Conservation (phyloP, 371 early-diverging fungal genomes). For the Mortierella sp. region DNA sequence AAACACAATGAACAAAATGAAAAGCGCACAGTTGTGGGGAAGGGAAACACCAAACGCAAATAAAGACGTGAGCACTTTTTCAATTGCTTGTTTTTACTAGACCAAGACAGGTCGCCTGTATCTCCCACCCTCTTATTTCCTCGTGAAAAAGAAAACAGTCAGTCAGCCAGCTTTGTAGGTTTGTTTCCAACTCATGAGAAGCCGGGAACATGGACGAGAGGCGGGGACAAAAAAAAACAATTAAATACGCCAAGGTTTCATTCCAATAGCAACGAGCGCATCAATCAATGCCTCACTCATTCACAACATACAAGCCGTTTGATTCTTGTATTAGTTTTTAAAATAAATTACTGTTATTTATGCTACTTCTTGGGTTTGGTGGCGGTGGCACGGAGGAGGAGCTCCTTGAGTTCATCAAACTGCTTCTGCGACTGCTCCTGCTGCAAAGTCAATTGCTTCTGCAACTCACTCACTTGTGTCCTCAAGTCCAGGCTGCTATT, state of each 20-base stretch:
- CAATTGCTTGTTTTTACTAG: not conserved
- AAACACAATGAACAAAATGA: too few relatives aligned
- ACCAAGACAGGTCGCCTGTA: not conserved
- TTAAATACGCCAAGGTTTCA: too few relatives aligned
- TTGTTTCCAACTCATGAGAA: not conserved
- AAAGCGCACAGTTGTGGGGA: not conserved
- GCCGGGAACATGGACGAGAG: too few relatives aligned
- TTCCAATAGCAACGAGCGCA: too few relatives aligned
- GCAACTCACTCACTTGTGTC: not conserved
- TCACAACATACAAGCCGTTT: too few relatives aligned
- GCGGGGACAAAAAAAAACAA: too few relatives aligned
- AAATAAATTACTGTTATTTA: not conserved
- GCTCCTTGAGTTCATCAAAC: constrained; percentile 9
- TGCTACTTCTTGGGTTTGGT: not conserved
- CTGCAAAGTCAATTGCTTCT: constrained; percentile 1
- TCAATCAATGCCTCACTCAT: too few relatives aligned
- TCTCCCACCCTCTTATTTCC: not conserved
- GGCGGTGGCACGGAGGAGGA: not conserved
- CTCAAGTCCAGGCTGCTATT: not conserved
- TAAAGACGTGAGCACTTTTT: not conserved
- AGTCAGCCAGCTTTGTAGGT: not conserved
- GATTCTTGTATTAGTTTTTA: too few relatives aligned
- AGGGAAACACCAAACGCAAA: not conserved
- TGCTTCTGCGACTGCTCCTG: constrained; percentile 11
- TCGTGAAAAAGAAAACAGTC: not conserved